A percentile compares a stretch with the other conserved stretches of the same genome.
These are phyloP conservation scores for Posidonia oceanica DNA, from an alignment of 116 monocot genomes.

Conservation along the genomic window DNA sequence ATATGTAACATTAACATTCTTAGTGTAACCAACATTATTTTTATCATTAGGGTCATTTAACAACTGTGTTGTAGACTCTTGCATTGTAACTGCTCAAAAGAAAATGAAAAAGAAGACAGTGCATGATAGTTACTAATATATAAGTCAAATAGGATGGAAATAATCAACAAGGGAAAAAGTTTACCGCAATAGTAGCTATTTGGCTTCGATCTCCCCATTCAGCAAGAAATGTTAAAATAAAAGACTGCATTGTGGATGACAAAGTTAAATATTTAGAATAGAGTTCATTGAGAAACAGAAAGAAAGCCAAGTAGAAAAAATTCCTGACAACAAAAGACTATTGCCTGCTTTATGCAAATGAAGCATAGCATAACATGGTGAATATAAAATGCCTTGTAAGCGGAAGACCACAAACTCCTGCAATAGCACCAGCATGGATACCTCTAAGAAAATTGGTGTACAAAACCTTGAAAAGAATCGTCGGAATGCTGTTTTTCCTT, in stretches of 20 bases:
- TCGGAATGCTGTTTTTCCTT: conserved; percentile 70
- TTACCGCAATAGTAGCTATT: conserved; percentile 97
- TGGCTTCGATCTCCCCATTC: conserved; percentile 99
- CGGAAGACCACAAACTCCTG: background rate
- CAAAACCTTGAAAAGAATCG: conserved; percentile 92
- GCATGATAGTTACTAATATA: no score
- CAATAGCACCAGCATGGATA: conserved; percentile 7
- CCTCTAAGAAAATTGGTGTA: conserved; percentile 98
- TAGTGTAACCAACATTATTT: no score
- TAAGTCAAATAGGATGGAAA: no score
- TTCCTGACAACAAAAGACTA: background rate
- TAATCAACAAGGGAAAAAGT: background rate
- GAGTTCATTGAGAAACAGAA: background rate
- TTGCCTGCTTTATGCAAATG: background rate
- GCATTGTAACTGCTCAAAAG: no score
- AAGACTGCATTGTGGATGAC: conserved; percentile 48
- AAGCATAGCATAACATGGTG: no score
- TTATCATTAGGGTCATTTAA: no score
- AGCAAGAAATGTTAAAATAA: conserved; percentile 92
- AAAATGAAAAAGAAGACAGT: no score
- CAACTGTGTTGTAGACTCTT: no score
- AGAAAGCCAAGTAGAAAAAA: background rate
- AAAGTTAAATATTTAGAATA: conserved; percentile 6
- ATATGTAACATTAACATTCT: no score
- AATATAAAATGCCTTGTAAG: no score